Conservation (phyloP, 768 basidiomycete genomes). For the Lactarius quietus region DNA sequence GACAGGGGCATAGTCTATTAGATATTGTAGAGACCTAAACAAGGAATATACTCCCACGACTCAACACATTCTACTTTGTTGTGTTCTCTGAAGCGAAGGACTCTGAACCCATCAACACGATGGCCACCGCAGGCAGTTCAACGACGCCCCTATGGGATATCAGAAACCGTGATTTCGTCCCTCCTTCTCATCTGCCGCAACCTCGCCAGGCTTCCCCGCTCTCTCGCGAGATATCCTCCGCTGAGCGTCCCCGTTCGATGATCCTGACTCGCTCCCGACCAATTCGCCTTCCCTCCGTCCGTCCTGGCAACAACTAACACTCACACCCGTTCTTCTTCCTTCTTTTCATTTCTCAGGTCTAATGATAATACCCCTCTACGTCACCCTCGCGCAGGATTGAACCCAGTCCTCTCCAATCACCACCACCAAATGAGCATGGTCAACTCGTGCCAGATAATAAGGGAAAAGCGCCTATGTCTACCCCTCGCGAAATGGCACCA, state of each 20-base stretch:
- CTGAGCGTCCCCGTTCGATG: conserved; percentile 24
- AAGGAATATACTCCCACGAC: background rate
- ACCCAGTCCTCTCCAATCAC: conserved; percentile 2
- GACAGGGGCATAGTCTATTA: background rate
- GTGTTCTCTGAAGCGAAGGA: background rate
- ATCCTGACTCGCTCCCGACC: background rate
- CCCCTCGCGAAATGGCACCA: background rate
- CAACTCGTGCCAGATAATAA: conserved; percentile 1
- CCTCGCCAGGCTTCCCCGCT: conserved; percentile 31
- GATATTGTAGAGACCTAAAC: background rate
- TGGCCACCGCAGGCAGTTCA: conserved; percentile 25
- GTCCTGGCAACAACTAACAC: conserved; percentile 28
- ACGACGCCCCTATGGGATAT: conserved; percentile 37
- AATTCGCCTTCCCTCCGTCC: conserved; percentile 17
- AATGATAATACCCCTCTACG: conserved; percentile 32
- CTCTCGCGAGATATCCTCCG: conserved; percentile 26
- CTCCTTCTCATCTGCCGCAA: conserved; percentile 36
- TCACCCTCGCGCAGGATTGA: conserved; percentile 16
- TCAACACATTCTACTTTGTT: background rate
- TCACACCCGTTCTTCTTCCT: conserved; percentile 58
- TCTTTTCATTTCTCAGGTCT: conserved; percentile 55
- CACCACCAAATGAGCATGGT: conserved; percentile 17
- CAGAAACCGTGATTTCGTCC: conserved; percentile 37
- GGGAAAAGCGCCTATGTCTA: background rate
- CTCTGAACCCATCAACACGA: background rate